These are phyloP conservation scores for Dendrobium officinale DNA, from an alignment of 106 monocot genomes.

Conservation along the genomic window DNA sequence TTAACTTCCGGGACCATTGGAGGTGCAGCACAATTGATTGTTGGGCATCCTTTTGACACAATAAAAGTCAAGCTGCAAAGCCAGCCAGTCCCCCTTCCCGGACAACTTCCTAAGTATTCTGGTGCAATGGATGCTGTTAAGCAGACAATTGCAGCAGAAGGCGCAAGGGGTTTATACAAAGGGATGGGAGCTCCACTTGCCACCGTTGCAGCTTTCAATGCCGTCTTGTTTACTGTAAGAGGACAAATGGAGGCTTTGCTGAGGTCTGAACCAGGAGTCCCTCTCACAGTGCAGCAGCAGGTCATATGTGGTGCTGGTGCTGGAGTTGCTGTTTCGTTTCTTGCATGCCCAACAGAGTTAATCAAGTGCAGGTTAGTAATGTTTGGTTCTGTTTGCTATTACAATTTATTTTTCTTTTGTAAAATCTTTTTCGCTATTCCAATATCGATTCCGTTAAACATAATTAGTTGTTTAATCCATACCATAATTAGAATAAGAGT, in stretches of 20 bases:
- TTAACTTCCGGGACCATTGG: constrained; percentile 89
- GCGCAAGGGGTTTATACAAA: constrained; percentile 82
- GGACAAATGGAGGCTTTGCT: constrained; percentile 87
- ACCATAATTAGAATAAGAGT: background rate
- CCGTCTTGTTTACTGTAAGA: constrained; percentile 83
- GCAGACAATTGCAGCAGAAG: constrained; percentile 78
- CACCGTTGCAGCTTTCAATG: constrained; percentile 95
- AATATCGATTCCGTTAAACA: background rate
- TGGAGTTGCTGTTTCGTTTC: constrained; percentile 79
- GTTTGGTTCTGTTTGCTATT: background rate
- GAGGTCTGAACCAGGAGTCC: constrained; percentile 59
- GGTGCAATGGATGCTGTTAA: constrained; percentile 95
- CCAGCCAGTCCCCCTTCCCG: constrained; percentile 74
- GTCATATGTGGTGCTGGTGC: constrained; percentile 78
- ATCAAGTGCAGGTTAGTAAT: constrained; percentile 79
- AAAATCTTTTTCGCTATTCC: background rate
- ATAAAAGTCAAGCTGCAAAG: constrained; percentile 96
- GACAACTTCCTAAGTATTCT: constrained; percentile 70
- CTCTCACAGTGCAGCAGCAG: constrained; percentile 75
- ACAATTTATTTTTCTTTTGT: background rate
- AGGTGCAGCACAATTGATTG: constrained; percentile 81
- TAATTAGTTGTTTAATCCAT: background rate
- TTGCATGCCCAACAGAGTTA: constrained; percentile 89
- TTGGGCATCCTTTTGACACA: constrained; percentile 95
- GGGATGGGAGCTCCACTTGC: constrained; percentile 96